Base-by-base conservation (phyloP, 352 stramenopile genomes). In the Globisporangium nunn region DNA sequence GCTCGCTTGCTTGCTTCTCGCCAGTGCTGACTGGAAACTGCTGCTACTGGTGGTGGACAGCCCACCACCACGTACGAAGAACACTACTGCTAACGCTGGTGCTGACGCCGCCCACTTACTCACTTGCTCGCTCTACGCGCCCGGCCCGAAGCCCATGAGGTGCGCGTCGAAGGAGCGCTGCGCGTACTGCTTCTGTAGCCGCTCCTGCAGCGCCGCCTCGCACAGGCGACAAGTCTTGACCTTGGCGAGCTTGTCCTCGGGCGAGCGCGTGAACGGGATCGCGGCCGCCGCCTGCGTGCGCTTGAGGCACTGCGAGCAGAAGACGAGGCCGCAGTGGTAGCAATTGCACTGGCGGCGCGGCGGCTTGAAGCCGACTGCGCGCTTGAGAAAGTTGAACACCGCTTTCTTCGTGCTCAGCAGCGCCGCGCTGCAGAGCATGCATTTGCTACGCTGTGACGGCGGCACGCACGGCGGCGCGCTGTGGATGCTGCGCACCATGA, bases 281-380 rank as follows among this genome's bases (percentile, higher is more conserved):
- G 66, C 66, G 45, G 83, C 81, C 29, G 41, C 39, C 33, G 74
- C 74, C 29, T 78, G 70, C 49, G 74, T 84, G 39, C 56, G 59
- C 50, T 71, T 65, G 14, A 90, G 63, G 53, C 82, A 93, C 52
- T 86, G 57, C 28, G 57, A 62, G 59, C 82, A 93, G 53, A 85
- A 93, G 29, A 93, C 62, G 52, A 90, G 71, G 1, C 82, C 82
- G 62, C 82, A 93, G 59, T 91, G 82, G 68, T 91, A 93, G 69
- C 82, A 93, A 57, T 90, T 91, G 67, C 74, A 74, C 56, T 87
- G 71, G 52, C 85, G 71, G 45, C 59, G 62, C 15, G 66, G 63
- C 62, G 82, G 58, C 28, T 67, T 66, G 40, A 73, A 51, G 44
- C 78, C 76, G 18, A 91, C 18, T 1, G 80, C 30, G 31, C 52